Evolutionary conservation across 495 filamentous ascomycete genomes (phyloP), one percentile per base, ranked within the genome.

Genomic region (Xylaria scruposa): DNA sequence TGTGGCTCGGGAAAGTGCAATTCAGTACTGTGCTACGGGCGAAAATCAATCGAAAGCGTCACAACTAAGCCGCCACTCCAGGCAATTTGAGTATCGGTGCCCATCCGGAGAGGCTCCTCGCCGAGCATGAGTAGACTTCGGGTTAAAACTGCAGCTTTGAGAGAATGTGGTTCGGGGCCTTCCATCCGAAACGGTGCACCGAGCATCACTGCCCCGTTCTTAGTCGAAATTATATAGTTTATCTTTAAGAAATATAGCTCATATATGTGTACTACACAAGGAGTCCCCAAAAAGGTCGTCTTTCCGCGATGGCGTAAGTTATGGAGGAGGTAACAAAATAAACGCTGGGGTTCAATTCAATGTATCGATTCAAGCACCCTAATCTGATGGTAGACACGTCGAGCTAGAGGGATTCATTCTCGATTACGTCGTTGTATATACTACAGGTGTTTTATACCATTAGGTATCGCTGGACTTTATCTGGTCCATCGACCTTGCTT

Each of bases 11-110:
- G 33, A n/a, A 40, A 38, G 15, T 60, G n/a, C 24, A 21, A 21
- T 17, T 60, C 19, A 21, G 24, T 19, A 10, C 33, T 60, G 58
- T 60, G 31, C 33, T 12, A 38, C 33, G 17, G 33, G n/a, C n/a
- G 58, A 38, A 56, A 36, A 60, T 40, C 58, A 21, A 17, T 60
- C 56, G n/a, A 56, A 29, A 38, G 56, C 3, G 56, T 36, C n/a
- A 17, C 17, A n/a, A n/a, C 56, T n/a, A 7, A 21, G 7, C 7
- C 19, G 17, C 58, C 58, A 60, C 58, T 4, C 58, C 7, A 38
- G n/a, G 58, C 6, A 33, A 38, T 60, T 13, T 29, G 1, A 6
- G 26, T 19, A 36, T 36, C 15, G 2, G 33, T 21, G 58, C 58
- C 40, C 19, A 19, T 60, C n/a, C 8, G 58, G n/a, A 38, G 33